A percentile compares a stretch with the other conserved stretches of the same genome.
These are phyloP conservation scores for Coniochaeta ligniaria DNA, from an alignment of 2,329 filamentous ascomycete species.

Conservation along the genomic window DNA sequence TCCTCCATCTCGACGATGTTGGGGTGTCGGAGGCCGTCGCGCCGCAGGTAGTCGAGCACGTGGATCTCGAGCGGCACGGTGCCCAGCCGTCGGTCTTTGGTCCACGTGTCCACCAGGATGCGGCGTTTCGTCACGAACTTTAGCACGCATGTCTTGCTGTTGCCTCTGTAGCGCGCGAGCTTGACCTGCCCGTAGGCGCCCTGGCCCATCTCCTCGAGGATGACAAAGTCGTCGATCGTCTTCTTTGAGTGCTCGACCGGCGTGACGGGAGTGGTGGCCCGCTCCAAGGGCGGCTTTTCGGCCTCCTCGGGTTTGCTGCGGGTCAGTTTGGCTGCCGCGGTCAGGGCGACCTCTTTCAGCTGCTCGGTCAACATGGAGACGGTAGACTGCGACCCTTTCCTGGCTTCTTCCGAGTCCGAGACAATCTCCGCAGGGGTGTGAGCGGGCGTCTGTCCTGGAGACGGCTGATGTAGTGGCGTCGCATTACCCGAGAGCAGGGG, in stretches of 20 bases:
- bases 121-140: conserved; percentile 97
- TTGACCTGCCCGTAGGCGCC: conserved; percentile 98
- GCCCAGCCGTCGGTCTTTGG: conserved; percentile 81
- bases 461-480: conserved; percentile 72
- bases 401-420: conserved; percentile 44
- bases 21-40: conserved; percentile 59
- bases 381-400: conserved; percentile 29
- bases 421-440: conserved; percentile 48
- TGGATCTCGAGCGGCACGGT: conserved; percentile 97
- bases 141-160: conserved; percentile 78
- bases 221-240: conserved; percentile 80
- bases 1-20: conserved; percentile 69
- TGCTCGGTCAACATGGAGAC: conserved; percentile 46
- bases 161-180: conserved; percentile 77
- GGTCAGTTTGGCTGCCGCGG: conserved; percentile 45
- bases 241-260: conserved; percentile 51
- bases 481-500: conserved; percentile 55
- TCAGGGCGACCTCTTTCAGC: conserved; percentile 49
- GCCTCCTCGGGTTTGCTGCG: conserved; percentile 12
- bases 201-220: conserved; percentile 97
- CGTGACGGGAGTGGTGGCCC: not conserved
- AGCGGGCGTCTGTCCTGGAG: conserved; percentile 62
- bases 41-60: conserved; percentile 84
- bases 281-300: conserved; percentile 14
- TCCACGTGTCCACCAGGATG: conserved; percentile 98